Conservation (phyloP, 1,284 basidiomycete species). For the Microbotryum intermedium region DNA sequence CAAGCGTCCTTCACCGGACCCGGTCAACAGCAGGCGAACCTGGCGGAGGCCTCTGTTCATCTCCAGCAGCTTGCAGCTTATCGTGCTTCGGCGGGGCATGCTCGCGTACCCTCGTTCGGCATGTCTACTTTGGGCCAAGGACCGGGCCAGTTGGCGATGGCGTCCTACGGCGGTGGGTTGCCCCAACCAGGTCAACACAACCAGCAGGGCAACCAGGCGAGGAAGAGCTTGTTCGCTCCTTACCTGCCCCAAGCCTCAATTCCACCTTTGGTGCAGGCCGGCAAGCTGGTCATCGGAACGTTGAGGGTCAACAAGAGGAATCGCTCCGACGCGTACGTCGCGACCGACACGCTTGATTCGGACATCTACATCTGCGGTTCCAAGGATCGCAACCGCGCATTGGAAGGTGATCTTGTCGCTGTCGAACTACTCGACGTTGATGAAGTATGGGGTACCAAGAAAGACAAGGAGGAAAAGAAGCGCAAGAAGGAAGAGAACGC, state of each 20-base stretch:
- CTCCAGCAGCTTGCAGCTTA: conserved; percentile 94
- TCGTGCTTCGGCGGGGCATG: conserved; percentile 88
- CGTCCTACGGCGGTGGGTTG: conserved; percentile 70
- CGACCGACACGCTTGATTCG: conserved; percentile 96
- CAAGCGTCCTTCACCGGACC: conserved; percentile 12
- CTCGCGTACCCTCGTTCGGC: conserved; percentile 94
- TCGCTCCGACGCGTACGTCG: conserved; percentile 93
- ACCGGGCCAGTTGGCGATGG: conserved; percentile 48
- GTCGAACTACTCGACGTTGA: conserved; percentile 96
- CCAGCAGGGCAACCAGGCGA: conserved; percentile 53
- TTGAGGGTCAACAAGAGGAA: conserved; percentile 91
- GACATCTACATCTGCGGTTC: conserved; percentile 79
- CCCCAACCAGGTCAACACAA: conserved; percentile 50
- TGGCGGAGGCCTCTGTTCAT: conserved; percentile 65
- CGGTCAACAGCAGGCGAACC: conserved; percentile 30
- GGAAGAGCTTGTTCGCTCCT: conserved; percentile 97
- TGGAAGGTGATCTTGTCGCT: conserved; percentile 97
- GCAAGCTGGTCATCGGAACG: conserved; percentile 95
- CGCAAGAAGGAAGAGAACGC: conserved; percentile 98
- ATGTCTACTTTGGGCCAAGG: conserved; percentile 52
- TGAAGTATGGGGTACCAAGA: conserved; percentile 98
- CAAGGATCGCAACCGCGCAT: conserved; percentile 94
- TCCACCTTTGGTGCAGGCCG: conserved; percentile 92
- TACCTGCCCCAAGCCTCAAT: conserved; percentile 97
- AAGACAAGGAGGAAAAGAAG: conserved; percentile 99